Conservation (phyloP, 495 filamentous ascomycete species). For the Aspergillus sparsus region DNA sequence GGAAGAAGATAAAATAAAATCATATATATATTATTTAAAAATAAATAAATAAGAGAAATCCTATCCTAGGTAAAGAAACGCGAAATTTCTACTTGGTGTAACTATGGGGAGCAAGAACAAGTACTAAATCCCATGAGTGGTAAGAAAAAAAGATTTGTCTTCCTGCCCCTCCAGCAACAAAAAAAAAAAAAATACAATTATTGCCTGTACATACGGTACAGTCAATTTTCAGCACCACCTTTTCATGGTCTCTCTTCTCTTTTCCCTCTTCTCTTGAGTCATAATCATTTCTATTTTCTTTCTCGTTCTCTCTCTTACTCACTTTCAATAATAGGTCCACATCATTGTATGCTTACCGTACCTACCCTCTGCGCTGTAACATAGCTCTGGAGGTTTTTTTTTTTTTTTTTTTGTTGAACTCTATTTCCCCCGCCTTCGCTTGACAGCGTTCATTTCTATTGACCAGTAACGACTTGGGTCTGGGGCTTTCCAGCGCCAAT, state of each 20-base stretch:
- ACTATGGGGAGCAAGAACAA: too few species aligned
- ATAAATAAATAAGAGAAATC: too few species aligned
- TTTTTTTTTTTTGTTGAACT: not conserved
- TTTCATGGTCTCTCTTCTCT: too few species aligned
- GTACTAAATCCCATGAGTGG: too few species aligned
- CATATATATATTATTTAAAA: too few species aligned
- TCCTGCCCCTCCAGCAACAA: too few species aligned
- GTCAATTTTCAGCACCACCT: not conserved
- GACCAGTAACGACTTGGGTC: not conserved
- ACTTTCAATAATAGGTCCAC: not conserved
- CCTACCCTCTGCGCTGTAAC: not conserved
- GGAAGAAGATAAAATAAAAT: too few species aligned
- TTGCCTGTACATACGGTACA: not conserved
- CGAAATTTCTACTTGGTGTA: too few species aligned
- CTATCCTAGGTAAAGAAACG: too few species aligned
- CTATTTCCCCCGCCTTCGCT: not conserved
- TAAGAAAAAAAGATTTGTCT: too few species aligned
- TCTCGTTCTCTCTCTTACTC: not conserved
- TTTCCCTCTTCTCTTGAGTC: not conserved
- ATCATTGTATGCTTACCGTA: not conserved
- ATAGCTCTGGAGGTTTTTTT: not conserved
- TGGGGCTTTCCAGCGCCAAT: not conserved
- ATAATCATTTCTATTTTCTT: not conserved
- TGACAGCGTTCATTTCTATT: slow-evolving; percentile 5
- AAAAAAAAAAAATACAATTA: not conserved